A percentile compares a stretch with the other conserved stretches of the same genome.
Conservation (phyloP, 2,329 filamentous ascomycete genomes). For the Aspergillus proliferans region DNA sequence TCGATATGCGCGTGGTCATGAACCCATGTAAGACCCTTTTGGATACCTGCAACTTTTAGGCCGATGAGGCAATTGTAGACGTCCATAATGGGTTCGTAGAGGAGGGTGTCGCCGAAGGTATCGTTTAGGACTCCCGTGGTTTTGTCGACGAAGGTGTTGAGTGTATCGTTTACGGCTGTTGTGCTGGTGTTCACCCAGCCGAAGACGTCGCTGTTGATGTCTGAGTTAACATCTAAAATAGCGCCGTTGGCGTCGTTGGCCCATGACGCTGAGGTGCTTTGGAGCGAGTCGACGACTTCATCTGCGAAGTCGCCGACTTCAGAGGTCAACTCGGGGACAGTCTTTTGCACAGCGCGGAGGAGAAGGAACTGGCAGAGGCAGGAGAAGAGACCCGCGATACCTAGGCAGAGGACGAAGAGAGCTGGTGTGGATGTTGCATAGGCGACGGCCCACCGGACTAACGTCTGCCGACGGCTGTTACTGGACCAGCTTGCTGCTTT, state of each 20-base stretch:
- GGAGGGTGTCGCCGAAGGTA: constrained; percentile 75
- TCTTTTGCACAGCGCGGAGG: constrained; percentile 64
- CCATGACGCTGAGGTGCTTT: constrained; percentile 70
- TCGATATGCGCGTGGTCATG: constrained; percentile 76
- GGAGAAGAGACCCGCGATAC: constrained; percentile 71
- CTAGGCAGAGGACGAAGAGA: constrained; percentile 79
- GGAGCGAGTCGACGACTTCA: constrained; percentile 65
- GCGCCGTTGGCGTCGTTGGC: constrained; percentile 67
- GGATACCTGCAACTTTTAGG: constrained; percentile 75
- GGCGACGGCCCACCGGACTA: constrained; percentile 75
- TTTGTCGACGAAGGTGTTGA: constrained; percentile 72
- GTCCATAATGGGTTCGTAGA: constrained; percentile 70
- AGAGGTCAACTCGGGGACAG: constrained; percentile 67
- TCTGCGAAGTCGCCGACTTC: constrained; percentile 75
- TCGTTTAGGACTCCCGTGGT: constrained; percentile 68
- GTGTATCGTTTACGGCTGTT: constrained; percentile 71
- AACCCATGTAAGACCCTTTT: constrained; percentile 91
- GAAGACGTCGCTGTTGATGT: constrained; percentile 79
- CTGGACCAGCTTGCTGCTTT: constrained; percentile 59
- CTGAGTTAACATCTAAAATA: constrained; percentile 56
- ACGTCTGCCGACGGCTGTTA: constrained; percentile 59
- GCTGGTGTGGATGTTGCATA: constrained; percentile 82
- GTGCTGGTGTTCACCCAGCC: constrained; percentile 84
- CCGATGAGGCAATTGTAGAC: constrained; percentile 82
- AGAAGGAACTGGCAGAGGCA: constrained; percentile 78